These are phyloP conservation scores for Neofusicoccum laricinum DNA, from an alignment of 2,329 filamentous ascomycete genomes.

Conservation along the genomic window DNA sequence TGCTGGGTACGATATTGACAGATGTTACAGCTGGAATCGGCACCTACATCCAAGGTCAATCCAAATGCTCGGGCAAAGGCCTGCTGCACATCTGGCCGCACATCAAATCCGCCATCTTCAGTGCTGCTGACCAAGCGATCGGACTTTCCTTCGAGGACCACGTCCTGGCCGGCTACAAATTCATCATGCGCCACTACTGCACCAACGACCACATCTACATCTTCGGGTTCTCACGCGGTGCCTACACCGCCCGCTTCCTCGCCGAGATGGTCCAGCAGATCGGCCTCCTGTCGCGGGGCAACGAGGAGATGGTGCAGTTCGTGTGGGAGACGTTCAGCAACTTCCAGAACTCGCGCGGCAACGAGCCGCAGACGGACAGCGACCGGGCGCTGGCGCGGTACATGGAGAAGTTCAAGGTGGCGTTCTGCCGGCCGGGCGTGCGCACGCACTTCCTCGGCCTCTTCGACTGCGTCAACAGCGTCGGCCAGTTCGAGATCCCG, in stretches of 20 bases:
- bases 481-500: slow-evolving; percentile 32
- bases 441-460: slow-evolving; percentile 44
- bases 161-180: slow-evolving; percentile 28
- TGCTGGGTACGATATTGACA: not conserved
- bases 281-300: slow-evolving; percentile 24
- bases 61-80: not conserved
- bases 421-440: slow-evolving; percentile 41
- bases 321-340: slow-evolving; percentile 22
- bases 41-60: slow-evolving; percentile 18
- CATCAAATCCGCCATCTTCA: not conserved
- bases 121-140: slow-evolving; percentile 17
- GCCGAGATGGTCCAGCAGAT: slow-evolving; percentile 26
- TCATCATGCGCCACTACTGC: slow-evolving; percentile 32
- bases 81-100: not conserved
- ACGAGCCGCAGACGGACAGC: slow-evolving; percentile 6
- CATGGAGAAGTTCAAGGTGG: slow-evolving; percentile 12
- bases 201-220: slow-evolving; percentile 32
- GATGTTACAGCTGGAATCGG: slow-evolving; percentile 20
- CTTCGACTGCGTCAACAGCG: slow-evolving; percentile 42
- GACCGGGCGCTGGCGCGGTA: not conserved
- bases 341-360: slow-evolving; percentile 17
- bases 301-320: slow-evolving; percentile 24
- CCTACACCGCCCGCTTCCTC: slow-evolving; percentile 35
- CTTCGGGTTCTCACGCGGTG: slow-evolving; percentile 34
- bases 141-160: slow-evolving; percentile 21